These are phyloP conservation scores for Lactarius pseudohatsudake DNA, from an alignment of 768 basidiomycete species.

Conservation along the genomic window DNA sequence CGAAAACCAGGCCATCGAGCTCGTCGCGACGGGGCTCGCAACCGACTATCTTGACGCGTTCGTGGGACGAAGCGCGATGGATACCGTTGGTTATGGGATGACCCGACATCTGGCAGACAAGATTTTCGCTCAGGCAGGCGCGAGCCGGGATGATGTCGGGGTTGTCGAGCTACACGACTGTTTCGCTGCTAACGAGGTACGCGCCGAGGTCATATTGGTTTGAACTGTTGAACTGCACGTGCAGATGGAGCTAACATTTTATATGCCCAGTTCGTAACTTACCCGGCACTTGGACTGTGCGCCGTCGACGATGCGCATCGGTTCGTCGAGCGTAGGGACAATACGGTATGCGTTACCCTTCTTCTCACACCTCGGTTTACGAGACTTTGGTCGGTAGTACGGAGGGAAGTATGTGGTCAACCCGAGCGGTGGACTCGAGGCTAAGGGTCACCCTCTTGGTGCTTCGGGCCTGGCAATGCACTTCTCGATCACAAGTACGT, in stretches of 20 bases:
- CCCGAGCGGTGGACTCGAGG: conserved; percentile 81
- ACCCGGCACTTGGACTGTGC: conserved; percentile 78
- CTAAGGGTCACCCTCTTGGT: conserved; percentile 82
- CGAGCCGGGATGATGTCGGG: conserved; percentile 53
- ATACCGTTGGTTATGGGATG: conserved; percentile 81
- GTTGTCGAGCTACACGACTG: conserved; percentile 82
- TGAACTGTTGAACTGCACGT: neutral
- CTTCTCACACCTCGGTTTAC: neutral
- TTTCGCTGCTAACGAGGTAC: conserved; percentile 78
- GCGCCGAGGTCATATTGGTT: conserved; percentile 11
- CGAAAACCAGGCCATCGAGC: conserved; percentile 86
- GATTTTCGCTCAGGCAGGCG: conserved; percentile 67
- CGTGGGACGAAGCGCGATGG: conserved; percentile 69
- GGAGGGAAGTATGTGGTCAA: conserved; percentile 86
- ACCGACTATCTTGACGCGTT: conserved; percentile 70
- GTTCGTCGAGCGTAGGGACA: conserved; percentile 72
- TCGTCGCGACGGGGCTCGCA: conserved; percentile 61
- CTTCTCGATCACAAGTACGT: conserved; percentile 77
- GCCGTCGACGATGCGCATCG: conserved; percentile 64
- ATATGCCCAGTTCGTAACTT: conserved; percentile 67
- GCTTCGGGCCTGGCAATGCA: conserved; percentile 86
- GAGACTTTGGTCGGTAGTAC: conserved; percentile 46
- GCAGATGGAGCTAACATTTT: no score
- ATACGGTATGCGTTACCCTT: conserved; percentile 53
- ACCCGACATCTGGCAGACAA: conserved; percentile 58